Conservation (phyloP, 805 yeast genomes). For the Sugiyamaella valdiviana region DNA sequence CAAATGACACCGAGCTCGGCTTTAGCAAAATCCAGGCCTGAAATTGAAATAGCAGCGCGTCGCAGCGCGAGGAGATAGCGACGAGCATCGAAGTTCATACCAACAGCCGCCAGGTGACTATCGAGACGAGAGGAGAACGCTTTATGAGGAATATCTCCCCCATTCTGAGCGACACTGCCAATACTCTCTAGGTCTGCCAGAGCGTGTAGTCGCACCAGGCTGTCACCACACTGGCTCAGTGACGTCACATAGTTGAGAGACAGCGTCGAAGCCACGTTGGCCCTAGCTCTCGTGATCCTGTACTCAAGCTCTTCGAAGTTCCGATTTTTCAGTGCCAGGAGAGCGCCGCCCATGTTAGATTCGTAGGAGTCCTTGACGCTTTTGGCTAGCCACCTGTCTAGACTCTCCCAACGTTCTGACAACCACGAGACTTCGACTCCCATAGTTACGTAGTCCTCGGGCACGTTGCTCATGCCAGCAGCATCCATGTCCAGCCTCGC, state of each 20-base stretch:
- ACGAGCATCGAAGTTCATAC: conserved; percentile 53
- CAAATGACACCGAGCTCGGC: conserved; percentile 42
- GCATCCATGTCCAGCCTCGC: conserved; percentile 36
- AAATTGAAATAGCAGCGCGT: conserved; percentile 39
- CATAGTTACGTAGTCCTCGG: conserved; percentile 54
- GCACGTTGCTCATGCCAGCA: conserved; percentile 23
- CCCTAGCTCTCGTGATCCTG: conserved; percentile 47
- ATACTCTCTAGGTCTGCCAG: conserved; percentile 50
- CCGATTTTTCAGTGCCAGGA: conserved; percentile 39
- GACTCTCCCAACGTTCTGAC: conserved; percentile 46
- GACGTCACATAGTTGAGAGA: conserved; percentile 46
- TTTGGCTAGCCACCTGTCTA: conserved; percentile 53
- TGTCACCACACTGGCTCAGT: conserved; percentile 42
- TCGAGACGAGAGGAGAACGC: conserved; percentile 17
- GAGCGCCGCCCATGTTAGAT: conserved; percentile 59
- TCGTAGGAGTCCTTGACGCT: conserved; percentile 50
- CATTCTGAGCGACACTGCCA: conserved; percentile 21
- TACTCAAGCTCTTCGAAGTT: conserved; percentile 33
- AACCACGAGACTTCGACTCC: conserved; percentile 74
- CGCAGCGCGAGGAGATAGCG: conserved; percentile 57
- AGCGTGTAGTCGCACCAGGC: conserved; percentile 52
- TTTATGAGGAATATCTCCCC: conserved; percentile 9
- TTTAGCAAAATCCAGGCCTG: conserved; percentile 18
- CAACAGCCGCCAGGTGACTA: conserved; percentile 30
- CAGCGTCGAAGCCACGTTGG: conserved; percentile 55